Percentiles rank a stretch among this genome's conserved stretches.
phyloP scores from a whole-genome alignment of 1,139 yeast genomes.

The Petasospora rhodanensis region DNA sequence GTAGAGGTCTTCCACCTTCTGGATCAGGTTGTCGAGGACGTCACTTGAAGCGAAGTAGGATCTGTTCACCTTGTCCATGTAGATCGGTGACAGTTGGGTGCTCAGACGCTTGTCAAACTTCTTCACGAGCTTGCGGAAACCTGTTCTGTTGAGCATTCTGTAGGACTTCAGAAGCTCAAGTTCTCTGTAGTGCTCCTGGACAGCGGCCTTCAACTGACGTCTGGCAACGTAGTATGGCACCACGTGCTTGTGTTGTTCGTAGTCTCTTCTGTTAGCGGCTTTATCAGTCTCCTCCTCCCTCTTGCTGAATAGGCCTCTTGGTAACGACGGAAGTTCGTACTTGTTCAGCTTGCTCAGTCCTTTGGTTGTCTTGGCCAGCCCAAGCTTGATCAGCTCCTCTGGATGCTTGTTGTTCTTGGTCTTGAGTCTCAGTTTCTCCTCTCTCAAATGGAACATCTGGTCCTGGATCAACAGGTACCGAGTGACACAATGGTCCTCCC shows the following conservation, averaged over 20 bases:
- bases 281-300: conserved; percentile 13
- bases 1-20: conserved; percentile 63
- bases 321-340: conserved; percentile 56
- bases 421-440: conserved; percentile 38
- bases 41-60: conserved; percentile 64
- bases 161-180: conserved; percentile 75
- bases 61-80: conserved; percentile 53
- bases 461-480: conserved; percentile 61
- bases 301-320: conserved; percentile 38
- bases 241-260: conserved; percentile 31
- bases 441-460: conserved; percentile 59
- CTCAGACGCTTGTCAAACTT: conserved; percentile 77
- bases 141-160: conserved; percentile 76
- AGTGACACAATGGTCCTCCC: conserved; percentile 57
- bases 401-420: conserved; percentile 2
- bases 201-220: conserved; percentile 69
- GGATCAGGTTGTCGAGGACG: conserved; percentile 55
- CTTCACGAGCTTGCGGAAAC: conserved; percentile 81
- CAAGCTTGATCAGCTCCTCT: conserved; percentile 16
- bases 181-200: conserved; percentile 75
- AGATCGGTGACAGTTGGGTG: conserved; percentile 44
- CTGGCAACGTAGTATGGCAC: conserved; percentile 69
- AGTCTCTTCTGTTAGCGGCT: conserved; percentile 30
- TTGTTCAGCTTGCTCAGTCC: conserved; percentile 15
- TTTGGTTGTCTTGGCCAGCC: conserved; percentile 17